These are phyloP conservation scores for Monosporascus sp. DNA, from an alignment of 2,329 filamentous ascomycete genomes.

Conservation along the genomic window DNA sequence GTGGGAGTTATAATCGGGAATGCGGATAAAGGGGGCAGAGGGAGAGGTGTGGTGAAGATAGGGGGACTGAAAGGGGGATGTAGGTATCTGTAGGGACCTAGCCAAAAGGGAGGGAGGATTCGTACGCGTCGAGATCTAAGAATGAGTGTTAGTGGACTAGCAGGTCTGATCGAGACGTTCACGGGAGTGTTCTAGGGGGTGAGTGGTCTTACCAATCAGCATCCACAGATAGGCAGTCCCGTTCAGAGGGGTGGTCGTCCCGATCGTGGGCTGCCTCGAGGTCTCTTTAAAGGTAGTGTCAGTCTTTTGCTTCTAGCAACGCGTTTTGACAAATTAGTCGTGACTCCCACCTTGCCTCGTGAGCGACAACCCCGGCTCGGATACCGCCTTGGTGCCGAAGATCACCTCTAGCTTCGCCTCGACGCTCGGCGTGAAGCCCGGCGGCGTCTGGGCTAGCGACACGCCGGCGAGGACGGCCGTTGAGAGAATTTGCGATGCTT, in stretches of 20 bases:
- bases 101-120: too few species aligned
- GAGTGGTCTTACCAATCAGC: conserved; percentile 18
- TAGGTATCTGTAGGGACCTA: background rate
- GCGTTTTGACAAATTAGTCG: background rate
- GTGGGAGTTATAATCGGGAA: too few species aligned
- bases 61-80: too few species aligned
- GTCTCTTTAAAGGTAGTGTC: conserved; percentile 10
- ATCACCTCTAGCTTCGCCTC: conserved; percentile 22
- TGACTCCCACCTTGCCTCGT: conserved; percentile 13
- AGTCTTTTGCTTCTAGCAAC: background rate
- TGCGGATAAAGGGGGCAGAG: too few species aligned
- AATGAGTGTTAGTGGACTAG: too few species aligned
- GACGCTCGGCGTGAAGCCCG: conserved; percentile 21
- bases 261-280: conserved; percentile 22
- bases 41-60: too few species aligned
- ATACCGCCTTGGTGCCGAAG: conserved; percentile 21
- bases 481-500: conserved; percentile 14
- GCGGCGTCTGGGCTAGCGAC: conserved; percentile 19
- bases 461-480: conserved; percentile 13
- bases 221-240: conserved; percentile 22
- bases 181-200: background rate
- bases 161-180: too few species aligned
- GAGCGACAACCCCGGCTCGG: conserved; percentile 19
- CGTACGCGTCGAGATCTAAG: conserved; percentile 26
- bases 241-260: conserved; percentile 14